Evolutionary conservation across 2,329 filamentous ascomycete species (phyloP).

Genomic region (Scolecobasidium constrictum): DNA sequence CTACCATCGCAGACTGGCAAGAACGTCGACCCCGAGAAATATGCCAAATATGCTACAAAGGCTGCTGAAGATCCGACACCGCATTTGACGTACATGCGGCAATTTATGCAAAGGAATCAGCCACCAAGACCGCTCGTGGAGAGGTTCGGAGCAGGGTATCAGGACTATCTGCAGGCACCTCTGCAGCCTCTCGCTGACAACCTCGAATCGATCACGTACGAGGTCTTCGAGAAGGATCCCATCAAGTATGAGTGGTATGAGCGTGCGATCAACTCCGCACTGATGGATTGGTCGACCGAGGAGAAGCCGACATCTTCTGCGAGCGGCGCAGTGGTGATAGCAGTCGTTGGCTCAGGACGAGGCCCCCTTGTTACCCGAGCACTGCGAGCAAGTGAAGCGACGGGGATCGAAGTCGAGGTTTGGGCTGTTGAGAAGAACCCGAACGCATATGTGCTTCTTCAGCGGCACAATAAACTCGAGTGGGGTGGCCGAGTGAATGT

Average conservation of each 20-base stretch:
- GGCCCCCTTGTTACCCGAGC: slow-evolving; percentile 86
- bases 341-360: slow-evolving; percentile 85
- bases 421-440: slow-evolving; percentile 98
- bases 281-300: slow-evolving; percentile 66
- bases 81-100: slow-evolving; percentile 70
- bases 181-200: slow-evolving; percentile 93
- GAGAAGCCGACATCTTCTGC: slow-evolving; percentile 64
- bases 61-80: slow-evolving; percentile 45
- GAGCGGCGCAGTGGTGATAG: slow-evolving; percentile 63
- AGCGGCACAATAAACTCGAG: slow-evolving; percentile 67
- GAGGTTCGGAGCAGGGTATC: slow-evolving; percentile 60
- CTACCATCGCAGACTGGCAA: slow-evolving; percentile 9
- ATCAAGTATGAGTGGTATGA: slow-evolving; percentile 98
- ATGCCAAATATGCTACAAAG: too few relatives aligned
- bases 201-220: slow-evolving; percentile 91
- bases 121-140: slow-evolving; percentile 53
- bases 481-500: slow-evolving; percentile 77
- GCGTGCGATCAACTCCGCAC: slow-evolving; percentile 65
- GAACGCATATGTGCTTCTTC: slow-evolving; percentile 87
- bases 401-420: slow-evolving; percentile 68
- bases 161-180: slow-evolving; percentile 93
- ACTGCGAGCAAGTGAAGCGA: slow-evolving; percentile 64
- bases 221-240: slow-evolving; percentile 96
- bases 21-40: slow-evolving; percentile 32
- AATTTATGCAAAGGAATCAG: slow-evolving; percentile 77